Conservation (phyloP, 768 basidiomycete species). For the Cystobasidium tubakii region DNA sequence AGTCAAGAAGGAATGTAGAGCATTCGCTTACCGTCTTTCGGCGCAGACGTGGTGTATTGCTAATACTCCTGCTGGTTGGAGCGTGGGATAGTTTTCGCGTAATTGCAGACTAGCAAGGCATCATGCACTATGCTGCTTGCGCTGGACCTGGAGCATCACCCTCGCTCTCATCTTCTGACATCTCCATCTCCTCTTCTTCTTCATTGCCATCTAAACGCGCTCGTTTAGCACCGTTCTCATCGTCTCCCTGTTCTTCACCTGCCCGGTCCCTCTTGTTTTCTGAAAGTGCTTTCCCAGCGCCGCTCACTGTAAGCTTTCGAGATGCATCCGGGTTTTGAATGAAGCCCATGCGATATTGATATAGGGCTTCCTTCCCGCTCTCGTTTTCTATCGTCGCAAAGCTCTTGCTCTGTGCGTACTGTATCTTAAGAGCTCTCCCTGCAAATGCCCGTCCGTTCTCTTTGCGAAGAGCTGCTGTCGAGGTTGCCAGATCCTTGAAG, state of each 20-base stretch:
- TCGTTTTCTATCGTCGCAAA: slow-evolving; percentile 72
- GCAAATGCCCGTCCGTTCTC: slow-evolving; percentile 61
- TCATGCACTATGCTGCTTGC: neutral
- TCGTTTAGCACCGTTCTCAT: slow-evolving; percentile 52
- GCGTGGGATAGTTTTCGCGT: neutral
- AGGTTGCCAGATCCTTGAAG: slow-evolving; percentile 81
- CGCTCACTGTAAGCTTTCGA: slow-evolving; percentile 50
- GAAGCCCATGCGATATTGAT: slow-evolving; percentile 52
- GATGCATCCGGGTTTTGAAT: slow-evolving; percentile 47
- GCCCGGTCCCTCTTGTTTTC: slow-evolving; percentile 49
- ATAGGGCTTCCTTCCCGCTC: slow-evolving; percentile 54
- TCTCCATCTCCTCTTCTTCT: slow-evolving; percentile 52
- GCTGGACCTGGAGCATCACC: slow-evolving; percentile 3
- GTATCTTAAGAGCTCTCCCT: slow-evolving; percentile 59
- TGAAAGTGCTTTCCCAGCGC: slow-evolving; percentile 53
- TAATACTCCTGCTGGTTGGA: neutral
- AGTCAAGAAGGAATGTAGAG: neutral
- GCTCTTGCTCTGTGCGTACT: slow-evolving; percentile 83
- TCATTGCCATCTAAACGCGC: slow-evolving; percentile 53
- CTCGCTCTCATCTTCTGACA: slow-evolving; percentile 17
- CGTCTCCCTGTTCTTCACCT: slow-evolving; percentile 58
- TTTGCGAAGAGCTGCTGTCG: slow-evolving; percentile 85
- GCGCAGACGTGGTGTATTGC: neutral
- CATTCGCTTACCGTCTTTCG: neutral
- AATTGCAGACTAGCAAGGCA: neutral